These are phyloP conservation scores for Calonectria fujianensis DNA, from an alignment of 2,329 filamentous ascomycete genomes.

Conservation along the genomic window DNA sequence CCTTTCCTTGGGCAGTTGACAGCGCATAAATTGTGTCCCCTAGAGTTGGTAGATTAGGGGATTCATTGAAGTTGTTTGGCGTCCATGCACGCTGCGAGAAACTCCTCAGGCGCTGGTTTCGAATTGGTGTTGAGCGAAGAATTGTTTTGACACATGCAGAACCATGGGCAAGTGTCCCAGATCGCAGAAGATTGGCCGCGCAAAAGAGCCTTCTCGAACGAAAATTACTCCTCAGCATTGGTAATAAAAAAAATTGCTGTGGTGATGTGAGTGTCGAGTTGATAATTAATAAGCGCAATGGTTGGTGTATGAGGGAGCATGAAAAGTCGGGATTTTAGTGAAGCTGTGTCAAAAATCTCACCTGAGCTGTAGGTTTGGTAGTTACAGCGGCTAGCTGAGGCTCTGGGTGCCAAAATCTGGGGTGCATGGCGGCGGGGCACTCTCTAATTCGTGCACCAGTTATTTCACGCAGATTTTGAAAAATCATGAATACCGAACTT, in stretches of 20 bases:
- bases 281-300: constrained; percentile 20
- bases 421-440: constrained; percentile 37
- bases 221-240: constrained; percentile 54
- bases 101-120: neutral
- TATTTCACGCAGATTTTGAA: neutral
- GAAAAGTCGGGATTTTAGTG: constrained; percentile 17
- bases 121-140: neutral
- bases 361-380: constrained; percentile 30
- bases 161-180: constrained; percentile 12
- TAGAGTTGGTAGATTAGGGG: constrained; percentile 46
- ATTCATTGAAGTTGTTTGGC: constrained; percentile 21
- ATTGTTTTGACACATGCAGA: neutral
- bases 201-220: constrained; percentile 46
- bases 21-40: constrained; percentile 90
- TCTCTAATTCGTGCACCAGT: neutral
- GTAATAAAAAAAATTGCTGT: constrained; percentile 5
- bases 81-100: constrained; percentile 43
- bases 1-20: constrained; percentile 88
- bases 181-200: constrained; percentile 34
- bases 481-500: neutral
- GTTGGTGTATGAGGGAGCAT: neutral
- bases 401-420: constrained; percentile 29
- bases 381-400: constrained; percentile 31
- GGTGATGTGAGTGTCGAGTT: neutral
- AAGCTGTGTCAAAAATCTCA: neutral